Percentiles rank a stretch among this genome's conserved stretches.
These are phyloP conservation scores for Leccinum olivaceopallidum DNA, from an alignment of 768 basidiomycete species.

Conservation along the genomic window DNA sequence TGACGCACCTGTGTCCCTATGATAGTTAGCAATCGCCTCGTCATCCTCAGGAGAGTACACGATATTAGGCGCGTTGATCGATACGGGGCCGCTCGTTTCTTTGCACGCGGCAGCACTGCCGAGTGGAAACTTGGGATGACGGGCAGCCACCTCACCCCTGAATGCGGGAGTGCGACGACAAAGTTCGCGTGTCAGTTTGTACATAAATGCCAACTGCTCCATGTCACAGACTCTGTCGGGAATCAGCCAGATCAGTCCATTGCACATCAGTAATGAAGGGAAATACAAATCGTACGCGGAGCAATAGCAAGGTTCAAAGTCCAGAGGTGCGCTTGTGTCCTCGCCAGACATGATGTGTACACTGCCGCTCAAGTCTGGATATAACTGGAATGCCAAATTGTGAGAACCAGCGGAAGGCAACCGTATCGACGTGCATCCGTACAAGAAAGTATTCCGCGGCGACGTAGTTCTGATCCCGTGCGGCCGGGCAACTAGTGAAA, in stretches of 20 bases:
- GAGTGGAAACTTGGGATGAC: conserved; percentile 31
- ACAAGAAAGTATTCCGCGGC: too few species aligned
- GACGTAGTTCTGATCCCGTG: too few species aligned
- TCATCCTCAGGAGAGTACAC: background rate
- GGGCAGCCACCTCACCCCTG: conserved; percentile 17
- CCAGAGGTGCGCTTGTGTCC: conserved; percentile 41
- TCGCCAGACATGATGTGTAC: conserved; percentile 47
- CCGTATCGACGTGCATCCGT: too few species aligned
- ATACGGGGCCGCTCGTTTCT: conserved; percentile 20
- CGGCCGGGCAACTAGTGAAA: too few species aligned
- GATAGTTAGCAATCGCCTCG: background rate
- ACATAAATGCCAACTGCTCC: conserved; percentile 46
- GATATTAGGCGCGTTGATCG: background rate
- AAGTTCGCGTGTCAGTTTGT: conserved; percentile 57
- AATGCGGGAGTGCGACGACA: conserved; percentile 49
- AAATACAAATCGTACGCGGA: conserved; percentile 35
- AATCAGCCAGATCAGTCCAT: background rate
- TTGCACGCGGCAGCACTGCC: conserved; percentile 30
- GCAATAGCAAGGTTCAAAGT: conserved; percentile 48
- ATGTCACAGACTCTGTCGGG: conserved; percentile 38
- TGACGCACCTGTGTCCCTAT: background rate
- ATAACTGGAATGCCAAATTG: conserved; percentile 23
- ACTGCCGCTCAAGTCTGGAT: conserved; percentile 48
- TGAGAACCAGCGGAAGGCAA: too few species aligned
- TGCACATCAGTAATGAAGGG: background rate